Base-by-base conservation (phyloP, 495 filamentous ascomycete genomes). In the Letharia columbiana region DNA sequence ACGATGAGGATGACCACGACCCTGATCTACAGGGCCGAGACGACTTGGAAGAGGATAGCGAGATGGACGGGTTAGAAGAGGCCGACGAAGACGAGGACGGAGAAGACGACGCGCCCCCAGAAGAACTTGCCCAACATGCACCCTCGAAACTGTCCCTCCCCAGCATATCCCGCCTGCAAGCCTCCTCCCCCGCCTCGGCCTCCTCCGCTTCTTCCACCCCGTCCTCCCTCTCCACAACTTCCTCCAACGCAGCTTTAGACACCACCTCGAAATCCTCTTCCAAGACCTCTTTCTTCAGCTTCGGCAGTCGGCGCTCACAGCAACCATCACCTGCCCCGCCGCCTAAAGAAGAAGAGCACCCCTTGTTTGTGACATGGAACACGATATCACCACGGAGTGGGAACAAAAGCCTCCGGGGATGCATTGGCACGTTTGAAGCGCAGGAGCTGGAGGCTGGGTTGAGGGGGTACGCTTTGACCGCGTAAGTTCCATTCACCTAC, bases 351-450 rank as follows among this genome's bases (percentile, higher is more conserved):
- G 71, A 73, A 71, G 67, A 76, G 50, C 73, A 79, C 66, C 94
- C 94, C 8, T 80, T 98, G 18, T 98, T 98, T 74, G 89, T 98
- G 18, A 98, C 94, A 0, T 98, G 95, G 94, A 96, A 96, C 75
- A 90, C 84, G 1, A 62, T 89, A 39, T 85, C 83, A 6, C 66
- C 74, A 0, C 79, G 79, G 35, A 81, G 82, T 65, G 84, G 83
- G 20, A 74, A 81, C 64, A 87, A 85, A 69, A 84, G 82, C 44
- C 82, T 98, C 20, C 89, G 94, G 58, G 94, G 94, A 41, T 98
- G 94, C 81, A 98, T 98, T 71, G 94, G 94, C 68, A 98, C 94
- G 1, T 98, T 98, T 73, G 91, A 94, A 66, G 73, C 86, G 8
- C 89, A 91, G 71, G 82, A 86, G 35, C 83, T 98, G 12, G 79